Evolutionary conservation across 495 filamentous ascomycete species (phyloP).

Genomic region (Letharia columbiana): DNA sequence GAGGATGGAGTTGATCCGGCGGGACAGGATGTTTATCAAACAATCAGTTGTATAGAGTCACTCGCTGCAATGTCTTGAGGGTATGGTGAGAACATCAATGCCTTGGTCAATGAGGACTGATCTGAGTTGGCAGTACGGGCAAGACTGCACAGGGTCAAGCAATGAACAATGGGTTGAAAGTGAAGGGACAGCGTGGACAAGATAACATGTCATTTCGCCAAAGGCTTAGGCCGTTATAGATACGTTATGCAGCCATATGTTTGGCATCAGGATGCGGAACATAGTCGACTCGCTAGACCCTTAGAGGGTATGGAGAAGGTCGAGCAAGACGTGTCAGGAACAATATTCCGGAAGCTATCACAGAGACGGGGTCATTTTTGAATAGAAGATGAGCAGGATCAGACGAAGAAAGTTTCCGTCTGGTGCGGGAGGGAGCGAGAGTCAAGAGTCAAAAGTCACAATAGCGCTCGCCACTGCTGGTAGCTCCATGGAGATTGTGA

Average conservation of each 20-base stretch:
- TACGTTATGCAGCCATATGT: constrained; percentile 13
- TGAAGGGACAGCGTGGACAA: not conserved
- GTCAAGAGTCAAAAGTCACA: not conserved
- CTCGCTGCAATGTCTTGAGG: not conserved
- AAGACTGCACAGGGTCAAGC: not conserved
- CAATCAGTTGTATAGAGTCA: not conserved
- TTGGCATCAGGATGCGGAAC: constrained; percentile 4
- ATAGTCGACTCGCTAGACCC: not conserved
- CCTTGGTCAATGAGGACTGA: not conserved
- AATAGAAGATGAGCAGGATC: not conserved
- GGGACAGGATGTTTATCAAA: not conserved
- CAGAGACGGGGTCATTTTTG: not conserved
- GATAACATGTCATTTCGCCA: not conserved
- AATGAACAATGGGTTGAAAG: not conserved
- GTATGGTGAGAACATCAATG: not conserved
- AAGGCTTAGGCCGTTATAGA: not conserved
- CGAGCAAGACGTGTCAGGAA: constrained; percentile 4
- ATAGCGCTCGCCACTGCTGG: not conserved
- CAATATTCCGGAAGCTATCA: not conserved
- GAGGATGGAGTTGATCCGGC: not conserved
- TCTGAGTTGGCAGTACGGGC: not conserved
- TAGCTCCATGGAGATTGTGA: not conserved
- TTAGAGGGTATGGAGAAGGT: not conserved
- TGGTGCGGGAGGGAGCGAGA: not conserved
- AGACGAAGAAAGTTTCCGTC: not conserved